phyloP scores from a whole-genome alignment of 345 rosid species.

The Hevea brasiliensis region DNA sequence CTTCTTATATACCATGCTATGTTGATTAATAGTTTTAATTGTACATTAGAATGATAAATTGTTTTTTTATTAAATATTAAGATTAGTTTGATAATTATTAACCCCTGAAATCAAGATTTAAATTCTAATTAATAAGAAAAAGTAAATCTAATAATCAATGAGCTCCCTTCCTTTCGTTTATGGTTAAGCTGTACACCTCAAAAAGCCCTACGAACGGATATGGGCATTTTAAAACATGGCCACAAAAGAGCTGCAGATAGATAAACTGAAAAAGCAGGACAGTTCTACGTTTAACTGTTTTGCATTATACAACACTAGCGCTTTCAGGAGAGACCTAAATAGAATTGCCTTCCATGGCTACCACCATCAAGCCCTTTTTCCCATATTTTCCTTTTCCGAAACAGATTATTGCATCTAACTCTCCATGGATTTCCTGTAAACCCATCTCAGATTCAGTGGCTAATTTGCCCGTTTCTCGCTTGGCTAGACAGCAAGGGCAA shows the following conservation, averaged over 20 bases:
- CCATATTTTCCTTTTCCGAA: constrained; percentile 35
- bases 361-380: constrained; percentile 34
- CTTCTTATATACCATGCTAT: too few relatives aligned
- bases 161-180: too few relatives aligned
- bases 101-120: too few relatives aligned
- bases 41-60: too few relatives aligned
- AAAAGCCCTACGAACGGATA: neutral
- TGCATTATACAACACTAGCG: neutral
- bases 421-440: constrained; percentile 38
- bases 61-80: too few relatives aligned
- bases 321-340: neutral
- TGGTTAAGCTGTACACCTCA: too few relatives aligned
- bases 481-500: constrained; percentile 23
- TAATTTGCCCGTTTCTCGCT: neutral
- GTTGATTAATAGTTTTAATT: too few relatives aligned
- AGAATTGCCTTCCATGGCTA: constrained; percentile 33
- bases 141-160: too few relatives aligned
- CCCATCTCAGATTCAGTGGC: constrained; percentile 30
- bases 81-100: too few relatives aligned
- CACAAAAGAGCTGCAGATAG: constrained; percentile 14
- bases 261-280: constrained; percentile 1
- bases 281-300: neutral
- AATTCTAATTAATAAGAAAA: too few relatives aligned
- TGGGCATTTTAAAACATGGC: constrained; percentile 5
- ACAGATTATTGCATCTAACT: constrained; percentile 12